Base-by-base conservation (phyloP, 2,329 filamentous ascomycete genomes). In the Curvularia sp. region DNA sequence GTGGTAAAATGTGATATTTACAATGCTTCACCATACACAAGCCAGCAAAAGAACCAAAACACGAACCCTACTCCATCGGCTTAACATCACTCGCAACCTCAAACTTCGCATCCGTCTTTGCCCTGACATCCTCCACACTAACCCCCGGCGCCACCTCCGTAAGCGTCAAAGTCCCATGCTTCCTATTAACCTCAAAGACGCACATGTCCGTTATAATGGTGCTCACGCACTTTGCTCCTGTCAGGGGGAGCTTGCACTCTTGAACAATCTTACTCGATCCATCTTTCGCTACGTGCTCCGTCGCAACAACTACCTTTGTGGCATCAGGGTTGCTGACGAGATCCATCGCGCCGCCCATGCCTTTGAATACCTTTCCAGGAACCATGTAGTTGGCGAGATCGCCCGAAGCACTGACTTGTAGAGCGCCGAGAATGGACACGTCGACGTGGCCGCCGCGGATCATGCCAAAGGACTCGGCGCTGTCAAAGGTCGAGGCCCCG, bases 271-370 rank as follows among this genome's bases (percentile, higher is more conserved):
- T 97, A 63, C 92, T 84, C 71, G 89, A 89, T 60, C 93, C 93
- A 81, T 94, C 93, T 86, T 96, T 96, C 70, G 96, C 92, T 5
- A 91, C 93, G 80, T 97, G 93, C 79, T 96, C 92, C 87, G 96
- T 96, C 3, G 92, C 94, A 53, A 96, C 90, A 1, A 97, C 92
- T 6, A 97, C 92, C 81, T 94, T 94, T 39, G 92, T 96, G 59
- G 83, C 83, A 64, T 86, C 85, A 0, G 92, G 92, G 80, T 95
- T 96, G 75, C 86, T 89, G 56, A 96, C 92, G 25, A 96, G 84
- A 78, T 96, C 92, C 92, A 96, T 96, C 53, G 92, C 92, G 51
- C 92, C 92, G 38, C 92, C 92, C 74, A 96, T 94, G 47, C 92
- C 92, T 86, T 96, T 96, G 78, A 96, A 75, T 0, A 74, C 89